Evolutionary conservation across 768 basidiomycete genomes (phyloP).

Genomic region (Tricholoma sp.): DNA sequence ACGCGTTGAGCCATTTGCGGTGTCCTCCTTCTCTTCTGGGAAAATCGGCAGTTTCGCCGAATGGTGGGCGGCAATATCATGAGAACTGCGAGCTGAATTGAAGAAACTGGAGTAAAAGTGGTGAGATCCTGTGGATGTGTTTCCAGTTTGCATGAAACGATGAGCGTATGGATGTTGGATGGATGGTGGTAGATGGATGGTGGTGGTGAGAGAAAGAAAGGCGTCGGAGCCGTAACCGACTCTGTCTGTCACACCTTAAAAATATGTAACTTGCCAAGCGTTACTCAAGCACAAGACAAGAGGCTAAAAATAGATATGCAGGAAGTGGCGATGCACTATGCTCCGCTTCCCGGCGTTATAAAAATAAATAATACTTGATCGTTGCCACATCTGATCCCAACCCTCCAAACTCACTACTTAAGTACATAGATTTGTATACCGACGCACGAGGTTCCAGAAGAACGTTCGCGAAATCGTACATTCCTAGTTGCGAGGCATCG

Average conservation of each 20-base stretch:
- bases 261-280: not conserved
- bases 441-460: too few species aligned
- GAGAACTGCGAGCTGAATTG: not conserved
- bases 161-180: not conserved
- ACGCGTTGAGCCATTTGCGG: not conserved
- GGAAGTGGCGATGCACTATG: not conserved
- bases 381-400: too few species aligned
- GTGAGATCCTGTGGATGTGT: not conserved
- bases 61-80: not conserved
- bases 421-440: too few species aligned
- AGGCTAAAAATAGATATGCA: not conserved
- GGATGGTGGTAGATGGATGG: not conserved
- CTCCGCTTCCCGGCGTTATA: too few species aligned
- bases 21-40: not conserved
- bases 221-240: not conserved
- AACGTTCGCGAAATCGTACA: too few species aligned
- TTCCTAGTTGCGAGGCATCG: too few species aligned
- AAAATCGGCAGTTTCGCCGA: conserved; percentile 3
- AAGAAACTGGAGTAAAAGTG: not conserved
- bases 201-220: conserved; percentile 2
- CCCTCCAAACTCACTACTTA: too few species aligned
- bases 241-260: not conserved
- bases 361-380: too few species aligned
- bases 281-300: not conserved
- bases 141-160: conserved; percentile 4